Base-by-base conservation (phyloP, 2,329 filamentous ascomycete species). In the Xylaria hypoxylon region DNA sequence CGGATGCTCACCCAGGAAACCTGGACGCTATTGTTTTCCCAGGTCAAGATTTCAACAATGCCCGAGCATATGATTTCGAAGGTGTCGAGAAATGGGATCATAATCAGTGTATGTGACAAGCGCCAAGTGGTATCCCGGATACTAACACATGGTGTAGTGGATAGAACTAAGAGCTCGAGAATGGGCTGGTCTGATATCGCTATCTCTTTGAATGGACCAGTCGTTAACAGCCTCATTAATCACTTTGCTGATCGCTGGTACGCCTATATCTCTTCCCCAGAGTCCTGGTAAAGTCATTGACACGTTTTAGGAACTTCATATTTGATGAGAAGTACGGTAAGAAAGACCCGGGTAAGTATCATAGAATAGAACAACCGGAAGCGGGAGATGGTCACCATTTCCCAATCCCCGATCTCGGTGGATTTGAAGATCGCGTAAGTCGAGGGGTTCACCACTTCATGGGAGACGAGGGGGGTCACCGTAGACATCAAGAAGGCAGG, bases 171-270 rank as follows among this genome's bases (percentile, higher is more conserved):
- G 74, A 92, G 85, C 78, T 93, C 92, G 2, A 87, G 94, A 66
- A 97, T 97, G 93, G 94, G 94, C 22, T 97, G 94, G 94, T 93
- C 92, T 15, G 94, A 97, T 78, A 87, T 97, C 65, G 90, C 91
- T 11, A 83, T 97, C 62, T 93, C 89, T 72, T 78, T 97, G 64
- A 85, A 85, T 15, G 94, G 94, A 0, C 89, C 90, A 0, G 90
- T 93, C 10, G 90, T 95, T 0, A 84, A 90, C 68, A 93, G 92
- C 77, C 83, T 97, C 35, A 84, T 89, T 35, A 85, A 87, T 5
- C 93, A 97, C 77, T 97, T 97, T 73, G 85, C 89, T 1, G 91
- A 97, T 75, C 84, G 94, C 72, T 97, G 94, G 93, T 86, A 68
- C 38, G 79, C 65, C 11, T 7, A 3, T 8, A 17, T n/a, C 33